These are phyloP conservation scores for Agastache rugosa DNA, from an alignment of 257 asterid genomes.

Conservation along the genomic window DNA sequence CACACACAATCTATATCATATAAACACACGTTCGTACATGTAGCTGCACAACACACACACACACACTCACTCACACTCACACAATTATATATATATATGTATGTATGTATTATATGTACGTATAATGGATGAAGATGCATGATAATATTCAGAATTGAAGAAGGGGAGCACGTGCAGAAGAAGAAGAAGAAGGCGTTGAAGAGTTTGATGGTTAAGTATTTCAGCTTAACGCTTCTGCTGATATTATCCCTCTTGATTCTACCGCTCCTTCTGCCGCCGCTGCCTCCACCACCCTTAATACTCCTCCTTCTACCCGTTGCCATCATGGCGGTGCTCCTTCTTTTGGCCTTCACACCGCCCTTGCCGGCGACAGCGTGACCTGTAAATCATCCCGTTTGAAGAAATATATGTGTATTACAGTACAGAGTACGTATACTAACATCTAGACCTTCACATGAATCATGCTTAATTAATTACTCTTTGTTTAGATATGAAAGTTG, in stretches of 20 bases:
- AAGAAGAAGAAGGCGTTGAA: neutral
- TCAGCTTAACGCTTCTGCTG: conserved; percentile 35
- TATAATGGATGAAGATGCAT: conserved; percentile 32
- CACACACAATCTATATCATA: no score
- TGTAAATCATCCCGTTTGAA: neutral
- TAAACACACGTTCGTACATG: neutral
- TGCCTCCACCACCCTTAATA: conserved; percentile 49
- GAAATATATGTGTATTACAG: neutral
- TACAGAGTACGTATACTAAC: conserved; percentile 4
- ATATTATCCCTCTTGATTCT: conserved; percentile 47
- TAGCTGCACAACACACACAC: neutral
- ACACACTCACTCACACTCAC: neutral
- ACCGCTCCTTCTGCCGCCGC: conserved; percentile 58
- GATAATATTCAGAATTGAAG: conserved; percentile 10
- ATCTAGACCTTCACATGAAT: conserved; percentile 5
- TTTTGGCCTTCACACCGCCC: conserved; percentile 51
- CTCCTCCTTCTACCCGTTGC: conserved; percentile 58
- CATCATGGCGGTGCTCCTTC: conserved; percentile 50
- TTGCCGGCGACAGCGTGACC: conserved; percentile 24
- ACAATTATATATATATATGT: no score
- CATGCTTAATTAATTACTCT: neutral
- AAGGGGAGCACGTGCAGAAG: no score
- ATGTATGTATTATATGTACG: no score
- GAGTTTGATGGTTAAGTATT: conserved; percentile 35
- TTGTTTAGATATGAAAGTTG: neutral